Evolutionary conservation across 2,329 filamentous ascomycete genomes (phyloP), one percentile per base, ranked within the genome.

Genomic region (Lecanicillium sp.): DNA sequence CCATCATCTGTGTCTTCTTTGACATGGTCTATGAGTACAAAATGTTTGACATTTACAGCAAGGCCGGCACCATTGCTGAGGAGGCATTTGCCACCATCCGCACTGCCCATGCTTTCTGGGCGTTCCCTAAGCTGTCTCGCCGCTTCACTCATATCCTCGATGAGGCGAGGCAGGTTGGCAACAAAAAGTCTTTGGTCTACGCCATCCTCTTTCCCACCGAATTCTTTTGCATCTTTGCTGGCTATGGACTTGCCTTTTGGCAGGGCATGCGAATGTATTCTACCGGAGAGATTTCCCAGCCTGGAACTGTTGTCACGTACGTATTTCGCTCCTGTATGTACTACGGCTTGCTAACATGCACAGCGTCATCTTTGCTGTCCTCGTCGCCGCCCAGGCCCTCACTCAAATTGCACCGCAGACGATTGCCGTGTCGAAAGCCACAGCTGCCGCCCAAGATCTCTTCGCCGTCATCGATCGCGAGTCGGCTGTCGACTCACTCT

Each of bases 181-280:
- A 53, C 3, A 67, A 64, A 42, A 74, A 71, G 53, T 62, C 61
- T 2, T 54, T 61, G 1, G 44, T 69, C 4, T 65, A 64, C 32
- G 62, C 61, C 13, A 48, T 68, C 3, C 46, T 72, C 9, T 71
- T 68, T 42, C 62, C 64, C 1, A 52, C 55, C 3, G 64, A 71
- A 44, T 71, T 68, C 49, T 69, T 69, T 41, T 66, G 62, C 40
- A 62, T 72, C 15, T 70, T 66, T 44, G 53, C 62, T 3, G 67
- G 66, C 4, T 70, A 69, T 43, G 66, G 58, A 1, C 54, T 74
- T 4, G 66, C 68, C 0, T 74, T 74, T 41, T 74, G 70, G 69
- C 65, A 72, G 42, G 71, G 70, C 0, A 60, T 72, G 44, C 53
- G 57, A 31, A 68, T 73, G 61, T 66, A 64, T 31, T 47, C 59